Base-by-base conservation (phyloP, 257 asterid genomes). In the Verbascum thapsus region DNA sequence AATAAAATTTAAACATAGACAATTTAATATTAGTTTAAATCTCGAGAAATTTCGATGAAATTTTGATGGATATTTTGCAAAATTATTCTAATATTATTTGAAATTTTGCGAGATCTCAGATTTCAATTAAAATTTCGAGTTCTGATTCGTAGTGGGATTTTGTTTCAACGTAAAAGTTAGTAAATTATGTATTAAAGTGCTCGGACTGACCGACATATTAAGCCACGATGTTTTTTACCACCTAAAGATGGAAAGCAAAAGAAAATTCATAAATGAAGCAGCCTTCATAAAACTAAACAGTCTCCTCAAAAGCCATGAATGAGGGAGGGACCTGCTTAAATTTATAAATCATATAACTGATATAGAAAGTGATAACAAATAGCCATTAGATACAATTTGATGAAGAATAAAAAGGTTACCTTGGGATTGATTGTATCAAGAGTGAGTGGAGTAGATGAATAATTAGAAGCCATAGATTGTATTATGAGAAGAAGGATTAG, bases 361-460 rank as follows among this genome's bases (percentile, higher is more conserved):
- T 5, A 37, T 9, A 37, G 3, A 35, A 37, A 34, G 3, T 16
- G 32, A 56, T 8, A 55, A 15, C n/a, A 7, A 58, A 10, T 1
- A 7, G 1, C 12, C 2, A 9, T 1, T 10, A 8, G 35, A 7
- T 15, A 34, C 9, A 2, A 18, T 0, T 7, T 34, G 52, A 53
- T 13, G 23, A 52, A 42, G 16, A 53, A 5, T 37, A 1, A 22
- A 23, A 0, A 50, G 26, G n/a, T 9, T 38, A 67, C 80, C 80
- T 74, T 74, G 55, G 78, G 78, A 57, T 74, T 74, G 64, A 74
- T 63, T 10, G 74, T 18, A 41, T 67, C 78, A 15, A 49, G 10
- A 8, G 63, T 67, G 37, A 74, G 8, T 5, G 73, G 51, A 53
- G 62, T 18, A 26, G n/a, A n/a, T 2, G 32, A 26, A 26, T 26